Evolutionary conservation across 1,139 yeast genomes (phyloP).

Genomic region (Hyphopichia burtonii): DNA sequence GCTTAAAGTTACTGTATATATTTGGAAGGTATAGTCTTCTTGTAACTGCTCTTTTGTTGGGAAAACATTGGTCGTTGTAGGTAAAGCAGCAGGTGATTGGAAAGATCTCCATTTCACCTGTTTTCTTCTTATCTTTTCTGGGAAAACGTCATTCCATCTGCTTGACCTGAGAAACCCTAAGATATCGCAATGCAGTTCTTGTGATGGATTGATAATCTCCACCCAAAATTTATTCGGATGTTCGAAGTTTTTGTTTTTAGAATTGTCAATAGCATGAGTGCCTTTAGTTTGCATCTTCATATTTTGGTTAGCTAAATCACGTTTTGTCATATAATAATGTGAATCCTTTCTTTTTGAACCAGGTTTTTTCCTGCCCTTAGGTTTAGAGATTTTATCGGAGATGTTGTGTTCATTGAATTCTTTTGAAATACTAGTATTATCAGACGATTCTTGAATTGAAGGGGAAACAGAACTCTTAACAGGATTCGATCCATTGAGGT

Average conservation of each 20-base stretch:
- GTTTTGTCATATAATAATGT: neutral
- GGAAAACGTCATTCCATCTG: slow-evolving; percentile 89
- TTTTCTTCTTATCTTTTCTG: slow-evolving; percentile 61
- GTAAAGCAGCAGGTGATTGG: slow-evolving; percentile 90
- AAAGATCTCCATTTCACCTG: slow-evolving; percentile 89
- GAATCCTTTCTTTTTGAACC: slow-evolving; percentile 3
- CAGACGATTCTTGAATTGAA: neutral
- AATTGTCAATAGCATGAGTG: neutral
- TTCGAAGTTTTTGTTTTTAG: slow-evolving; percentile 3
- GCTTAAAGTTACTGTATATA: slow-evolving; percentile 62
- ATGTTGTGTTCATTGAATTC: neutral
- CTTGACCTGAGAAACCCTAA: slow-evolving; percentile 38
- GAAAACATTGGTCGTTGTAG: slow-evolving; percentile 73
- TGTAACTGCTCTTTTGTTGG: slow-evolving; percentile 70
- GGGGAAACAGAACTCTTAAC: neutral
- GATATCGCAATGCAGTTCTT: slow-evolving; percentile 48
- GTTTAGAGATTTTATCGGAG: slow-evolving; percentile 11
- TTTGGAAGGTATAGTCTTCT: slow-evolving; percentile 58
- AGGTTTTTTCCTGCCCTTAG: slow-evolving; percentile 6
- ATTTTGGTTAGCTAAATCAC: neutral
- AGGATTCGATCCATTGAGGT: neutral
- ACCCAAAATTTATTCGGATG: slow-evolving; percentile 53
- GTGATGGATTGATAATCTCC: slow-evolving; percentile 67
- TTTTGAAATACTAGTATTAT: neutral
- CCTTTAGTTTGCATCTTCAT: neutral